These are phyloP conservation scores for Eimeria zaria DNA, from an alignment of 169 alveolate species.

Conservation along the genomic window DNA sequence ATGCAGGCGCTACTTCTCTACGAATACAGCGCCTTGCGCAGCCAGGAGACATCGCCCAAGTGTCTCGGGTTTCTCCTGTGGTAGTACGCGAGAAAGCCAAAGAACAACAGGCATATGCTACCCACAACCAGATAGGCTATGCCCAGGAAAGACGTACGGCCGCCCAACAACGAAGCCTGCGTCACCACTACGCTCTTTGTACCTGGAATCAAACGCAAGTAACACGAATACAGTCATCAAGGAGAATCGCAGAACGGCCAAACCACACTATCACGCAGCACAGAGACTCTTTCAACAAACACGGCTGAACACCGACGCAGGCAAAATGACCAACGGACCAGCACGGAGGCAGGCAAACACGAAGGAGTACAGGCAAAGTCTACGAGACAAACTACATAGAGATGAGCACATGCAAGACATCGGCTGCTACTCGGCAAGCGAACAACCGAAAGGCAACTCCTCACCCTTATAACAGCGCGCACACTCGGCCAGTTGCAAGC, in stretches of 20 bases:
- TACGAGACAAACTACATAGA: background rate
- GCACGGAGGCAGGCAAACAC: background rate
- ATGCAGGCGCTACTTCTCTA: conserved; percentile 12
- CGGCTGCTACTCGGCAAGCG: background rate
- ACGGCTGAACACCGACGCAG: background rate
- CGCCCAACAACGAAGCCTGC: conserved; percentile 88
- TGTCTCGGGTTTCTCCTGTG: conserved; percentile 81
- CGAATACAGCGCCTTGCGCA: conserved; percentile 76
- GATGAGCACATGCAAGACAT: background rate
- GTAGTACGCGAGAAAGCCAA: conserved; percentile 42
- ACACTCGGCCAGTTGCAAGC: background rate
- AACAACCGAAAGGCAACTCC: background rate
- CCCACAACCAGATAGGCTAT: conserved; percentile 84
- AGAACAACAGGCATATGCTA: conserved; percentile 62
- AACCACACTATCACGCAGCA: background rate
- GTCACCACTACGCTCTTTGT: conserved; percentile 87
- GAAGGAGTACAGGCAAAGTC: background rate
- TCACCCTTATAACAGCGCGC: background rate
- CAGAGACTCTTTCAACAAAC: background rate
- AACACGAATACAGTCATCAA: background rate
- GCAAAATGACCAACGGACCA: background rate
- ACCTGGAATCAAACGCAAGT: conserved; percentile 62
- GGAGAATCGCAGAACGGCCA: background rate
- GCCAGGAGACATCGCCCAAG: conserved; percentile 83
- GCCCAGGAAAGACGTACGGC: conserved; percentile 86